Percentiles rank a stretch among this genome's conserved stretches.
Conservation (phyloP, 257 asterid genomes). For the Catharanthus roseus region DNA sequence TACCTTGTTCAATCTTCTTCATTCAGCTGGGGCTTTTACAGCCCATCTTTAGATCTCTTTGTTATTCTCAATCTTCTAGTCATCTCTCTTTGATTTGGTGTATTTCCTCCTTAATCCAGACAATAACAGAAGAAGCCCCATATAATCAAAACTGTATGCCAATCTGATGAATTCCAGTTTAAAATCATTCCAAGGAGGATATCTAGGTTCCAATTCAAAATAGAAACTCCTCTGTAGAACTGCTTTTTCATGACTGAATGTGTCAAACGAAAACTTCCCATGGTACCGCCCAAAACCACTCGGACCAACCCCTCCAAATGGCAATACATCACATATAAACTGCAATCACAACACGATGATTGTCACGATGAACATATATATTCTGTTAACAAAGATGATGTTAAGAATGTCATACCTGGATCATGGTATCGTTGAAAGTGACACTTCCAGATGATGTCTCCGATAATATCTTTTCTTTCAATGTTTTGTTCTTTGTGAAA, state of each 20-base stretch:
- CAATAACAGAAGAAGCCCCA: slow-evolving; percentile 49
- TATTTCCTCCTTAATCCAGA: slow-evolving; percentile 39
- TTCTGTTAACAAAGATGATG: background rate
- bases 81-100: slow-evolving; percentile 10
- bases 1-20: background rate
- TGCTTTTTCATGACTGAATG: slow-evolving; percentile 89
- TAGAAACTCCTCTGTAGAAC: slow-evolving; percentile 60
- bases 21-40: background rate
- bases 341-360: slow-evolving; percentile 19
- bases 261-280: slow-evolving; percentile 80
- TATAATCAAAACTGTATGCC: slow-evolving; percentile 50
- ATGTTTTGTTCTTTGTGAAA: slow-evolving; percentile 54
- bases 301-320: slow-evolving; percentile 87
- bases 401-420: slow-evolving; percentile 45
- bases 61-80: slow-evolving; percentile 1
- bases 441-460: slow-evolving; percentile 87
- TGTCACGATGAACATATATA: background rate
- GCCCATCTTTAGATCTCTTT: background rate
- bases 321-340: slow-evolving; percentile 67
- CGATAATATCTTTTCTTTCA: slow-evolving; percentile 52
- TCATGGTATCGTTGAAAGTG: slow-evolving; percentile 69
- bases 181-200: slow-evolving; percentile 89
- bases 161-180: slow-evolving; percentile 70
- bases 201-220: slow-evolving; percentile 66
- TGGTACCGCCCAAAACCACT: slow-evolving; percentile 89